Evolutionary conservation across 2,329 filamentous ascomycete genomes (phyloP), one percentile per base, ranked within the genome.

Genomic region (Akanthomyces muscarius): DNA sequence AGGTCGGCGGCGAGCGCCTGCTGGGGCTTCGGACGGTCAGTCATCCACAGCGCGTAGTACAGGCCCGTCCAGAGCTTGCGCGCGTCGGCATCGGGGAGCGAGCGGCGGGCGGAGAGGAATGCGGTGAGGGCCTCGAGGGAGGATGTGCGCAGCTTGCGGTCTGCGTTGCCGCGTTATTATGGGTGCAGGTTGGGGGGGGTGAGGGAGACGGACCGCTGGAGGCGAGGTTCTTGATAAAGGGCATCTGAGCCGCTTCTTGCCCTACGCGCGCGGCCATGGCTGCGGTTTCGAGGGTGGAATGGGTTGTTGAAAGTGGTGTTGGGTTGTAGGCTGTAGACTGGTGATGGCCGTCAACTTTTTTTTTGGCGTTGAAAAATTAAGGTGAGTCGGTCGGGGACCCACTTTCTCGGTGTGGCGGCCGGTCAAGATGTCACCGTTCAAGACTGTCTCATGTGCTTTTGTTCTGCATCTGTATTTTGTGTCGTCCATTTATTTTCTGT

Each of bases 61-160:
- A 98, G 85, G 5, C 92, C 94, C 73, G 96, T 96, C 92, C 92
- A 97, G 67, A 98, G 84, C 79, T 97, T 97, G 65, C 94, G 81
- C 56, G 91, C 81, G 67, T 97, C 92, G 68, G 89, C 75, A 47
- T 85, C 79, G 21, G 85, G 78, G 65, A 97, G 85, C 61, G 76
- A 70, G 44, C 79, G 74, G 47, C 84, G 83, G 65, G 85, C 81
- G 65, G 85, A 83, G 73, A 98, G 88, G 80, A 91, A 97, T 56
- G 86, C 83, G 68, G 87, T 86, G 33, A 98, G 87, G 54, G 89
- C 91, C 60, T 84, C 79, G 74, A 97, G 84, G 61, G 92, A 90
- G 66, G 89, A 83, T 73, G 89, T 90, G 72, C 92, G 90, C 63
- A 86, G 86, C 76, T 87, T 88, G 72, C 89, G 87, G 77, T 96